Conservation (phyloP, 2,329 filamentous ascomycete species). For the Acephala macrosclerotiorum region DNA sequence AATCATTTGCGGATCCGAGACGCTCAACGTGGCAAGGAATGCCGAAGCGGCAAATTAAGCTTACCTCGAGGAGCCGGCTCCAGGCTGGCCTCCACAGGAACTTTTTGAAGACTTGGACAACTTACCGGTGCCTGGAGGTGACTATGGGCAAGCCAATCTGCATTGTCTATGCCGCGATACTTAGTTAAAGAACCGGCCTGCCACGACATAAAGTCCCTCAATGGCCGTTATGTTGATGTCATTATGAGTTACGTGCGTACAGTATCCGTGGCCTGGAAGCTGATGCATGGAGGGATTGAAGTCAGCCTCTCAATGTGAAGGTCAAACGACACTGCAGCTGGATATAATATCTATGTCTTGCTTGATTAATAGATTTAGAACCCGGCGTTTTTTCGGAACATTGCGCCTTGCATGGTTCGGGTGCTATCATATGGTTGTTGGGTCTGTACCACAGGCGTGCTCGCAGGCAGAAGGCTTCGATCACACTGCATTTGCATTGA, state of each 20-base stretch:
- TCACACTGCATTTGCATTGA: slow-evolving; percentile 12
- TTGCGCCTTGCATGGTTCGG: too few species aligned
- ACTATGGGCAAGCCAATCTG: not conserved
- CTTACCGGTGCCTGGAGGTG: too few species aligned
- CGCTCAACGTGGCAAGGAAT: not conserved
- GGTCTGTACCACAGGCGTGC: not conserved
- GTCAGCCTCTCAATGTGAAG: too few species aligned
- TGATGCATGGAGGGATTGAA: not conserved
- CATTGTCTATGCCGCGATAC: not conserved
- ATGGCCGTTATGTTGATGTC: not conserved
- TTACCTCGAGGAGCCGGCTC: slow-evolving; percentile 4
- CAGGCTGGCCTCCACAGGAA: too few species aligned
- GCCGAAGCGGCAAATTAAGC: slow-evolving; percentile 8
- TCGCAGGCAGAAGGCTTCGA: slow-evolving; percentile 3
- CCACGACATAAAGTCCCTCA: not conserved
- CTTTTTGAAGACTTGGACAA: too few species aligned
- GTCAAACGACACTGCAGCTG: too few species aligned
- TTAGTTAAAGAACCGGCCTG: not conserved
- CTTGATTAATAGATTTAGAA: too few species aligned
- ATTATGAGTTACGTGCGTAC: too few species aligned
- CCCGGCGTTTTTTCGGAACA: too few species aligned
- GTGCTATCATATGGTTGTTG: too few species aligned
- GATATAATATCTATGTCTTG: too few species aligned
- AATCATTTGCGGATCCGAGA: not conserved
- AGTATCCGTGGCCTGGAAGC: not conserved